Evolutionary conservation across 1,284 basidiomycete species (phyloP), one percentile per base, ranked within the genome.

Genomic region (Austropuccinia psidii): DNA sequence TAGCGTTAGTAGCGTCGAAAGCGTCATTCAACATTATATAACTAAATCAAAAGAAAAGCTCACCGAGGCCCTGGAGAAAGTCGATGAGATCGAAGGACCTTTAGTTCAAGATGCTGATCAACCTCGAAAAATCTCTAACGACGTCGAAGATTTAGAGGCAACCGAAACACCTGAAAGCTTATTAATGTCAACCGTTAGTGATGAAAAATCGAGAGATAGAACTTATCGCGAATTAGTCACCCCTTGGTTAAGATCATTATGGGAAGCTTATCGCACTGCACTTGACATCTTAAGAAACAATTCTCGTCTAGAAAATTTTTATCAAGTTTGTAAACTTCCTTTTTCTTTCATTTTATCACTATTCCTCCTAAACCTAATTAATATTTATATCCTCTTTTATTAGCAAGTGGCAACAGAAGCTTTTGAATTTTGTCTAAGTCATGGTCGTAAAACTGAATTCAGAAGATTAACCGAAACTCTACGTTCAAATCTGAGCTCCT

Each of bases 211-310:
- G 83, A 90, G 91, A 82, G 95, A 98, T 83, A 85, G 96, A 78
- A 97, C 94, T 54, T 95, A 98, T 83, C 85, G 96, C 74, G 90
- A 93, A 29, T 86, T 98, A 67, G 93, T 99, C 77, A 96, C 92
- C 0, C 95, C 96, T 1, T 97, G 93, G 88, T 88, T 98, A 81
- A 95, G 96, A 82, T 98, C 98, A 82, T 85, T 95, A 35, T 98
- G 94, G 93, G 95, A 98, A 85, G 92, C 92, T 76, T 98, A 98
- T 82, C 88, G 96, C 75, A 97, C 93, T 35, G 92, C 91, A 8
- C 85, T 99, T 74, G 96, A 98, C 84, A 95, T 94, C 9, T 85
- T 98, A 78, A 94, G 98, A 81, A 97, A 98, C 82, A 98, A 98
- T 81, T 91, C 93, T 52, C 85, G 95, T 57, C 83, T 98, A 72